These are phyloP conservation scores for Cyphellophora attinorum DNA, from an alignment of 2,329 filamentous ascomycete species.

Conservation along the genomic window DNA sequence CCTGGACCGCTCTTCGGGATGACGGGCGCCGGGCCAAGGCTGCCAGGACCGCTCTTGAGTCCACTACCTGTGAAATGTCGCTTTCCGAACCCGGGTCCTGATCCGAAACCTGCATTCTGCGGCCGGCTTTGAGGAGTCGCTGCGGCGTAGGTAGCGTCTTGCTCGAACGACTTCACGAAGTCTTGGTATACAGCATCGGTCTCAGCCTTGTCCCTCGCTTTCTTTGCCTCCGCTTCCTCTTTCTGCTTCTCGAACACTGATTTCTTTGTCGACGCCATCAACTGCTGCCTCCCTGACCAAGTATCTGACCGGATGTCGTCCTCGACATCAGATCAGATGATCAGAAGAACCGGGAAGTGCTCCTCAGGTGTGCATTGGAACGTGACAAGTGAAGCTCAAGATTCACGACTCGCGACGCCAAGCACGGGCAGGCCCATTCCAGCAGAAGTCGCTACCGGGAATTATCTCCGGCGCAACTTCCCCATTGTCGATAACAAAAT, in stretches of 20 bases:
- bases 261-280: constrained; percentile 56
- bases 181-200: constrained; percentile 79
- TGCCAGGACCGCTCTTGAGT: constrained; percentile 53
- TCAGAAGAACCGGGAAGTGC: no score
- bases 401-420: no score
- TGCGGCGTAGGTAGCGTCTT: constrained; percentile 24
- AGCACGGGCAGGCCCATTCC: no score
- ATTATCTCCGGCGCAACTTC: no score
- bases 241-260: constrained; percentile 82
- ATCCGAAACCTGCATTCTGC: constrained; percentile 19
- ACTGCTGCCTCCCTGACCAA: no score
- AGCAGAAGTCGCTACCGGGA: no score
- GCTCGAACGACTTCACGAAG: constrained; percentile 64
- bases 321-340: no score
- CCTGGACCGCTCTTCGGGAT: constrained; percentile 51
- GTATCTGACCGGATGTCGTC: no score
- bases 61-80: constrained; percentile 48
- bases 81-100: constrained; percentile 37
- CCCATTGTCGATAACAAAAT: no score
- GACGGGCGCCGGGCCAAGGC: constrained; percentile 40
- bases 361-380: no score
- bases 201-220: constrained; percentile 71
- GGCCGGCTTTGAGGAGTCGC: constrained; percentile 16
- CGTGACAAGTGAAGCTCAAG: no score
- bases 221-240: constrained; percentile 82